Evolutionary conservation across 441 rosid genomes (phyloP).

Genomic region (Populus hybrid): DNA sequence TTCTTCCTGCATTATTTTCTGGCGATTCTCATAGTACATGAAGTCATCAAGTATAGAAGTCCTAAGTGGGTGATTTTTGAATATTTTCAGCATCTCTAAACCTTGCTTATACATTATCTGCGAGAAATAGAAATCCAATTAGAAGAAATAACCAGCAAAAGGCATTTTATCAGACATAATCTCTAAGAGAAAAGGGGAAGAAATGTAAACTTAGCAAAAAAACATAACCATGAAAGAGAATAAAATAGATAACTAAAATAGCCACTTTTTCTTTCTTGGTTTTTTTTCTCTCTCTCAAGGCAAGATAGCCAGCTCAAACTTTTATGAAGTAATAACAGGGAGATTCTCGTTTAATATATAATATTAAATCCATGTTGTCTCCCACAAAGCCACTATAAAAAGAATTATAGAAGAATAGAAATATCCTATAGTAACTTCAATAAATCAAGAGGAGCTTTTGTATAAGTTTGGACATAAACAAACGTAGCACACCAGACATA

Average conservation of each 20-base stretch:
- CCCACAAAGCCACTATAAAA: background rate
- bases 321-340: background rate
- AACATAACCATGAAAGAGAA: background rate
- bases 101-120: conserved; percentile 80
- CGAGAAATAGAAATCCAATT: conserved; percentile 8
- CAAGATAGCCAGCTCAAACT: background rate
- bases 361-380: background rate
- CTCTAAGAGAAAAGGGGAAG: background rate
- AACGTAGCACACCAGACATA: background rate
- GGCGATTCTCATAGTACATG: conserved; percentile 74
- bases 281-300: background rate
- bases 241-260: background rate
- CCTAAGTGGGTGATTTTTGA: conserved; percentile 51
- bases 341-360: background rate
- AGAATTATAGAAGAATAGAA: background rate
- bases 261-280: too few relatives aligned
- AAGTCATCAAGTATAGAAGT: conserved; percentile 85
- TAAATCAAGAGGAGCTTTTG: background rate
- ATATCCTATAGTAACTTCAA: background rate
- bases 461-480: background rate
- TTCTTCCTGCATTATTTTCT: conserved; percentile 79
- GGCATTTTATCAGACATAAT: background rate
- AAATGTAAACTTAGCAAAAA: background rate
- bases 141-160: background rate
- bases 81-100: conserved; percentile 71